phyloP scores from a whole-genome alignment of 371 early-diverging fungal genomes.

The Saksenaea oblongispora region DNA sequence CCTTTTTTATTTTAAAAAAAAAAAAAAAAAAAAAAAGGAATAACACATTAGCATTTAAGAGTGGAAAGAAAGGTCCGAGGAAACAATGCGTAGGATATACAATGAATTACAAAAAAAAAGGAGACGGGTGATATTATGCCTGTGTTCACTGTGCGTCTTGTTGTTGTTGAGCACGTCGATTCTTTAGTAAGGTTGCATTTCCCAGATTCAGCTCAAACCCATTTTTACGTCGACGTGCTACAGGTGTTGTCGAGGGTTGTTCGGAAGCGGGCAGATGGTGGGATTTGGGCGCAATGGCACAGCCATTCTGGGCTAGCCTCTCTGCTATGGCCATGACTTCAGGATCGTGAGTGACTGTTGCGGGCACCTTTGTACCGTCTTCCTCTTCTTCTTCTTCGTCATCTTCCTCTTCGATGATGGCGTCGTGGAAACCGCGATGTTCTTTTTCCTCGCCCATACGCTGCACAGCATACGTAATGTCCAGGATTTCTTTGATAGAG shows the following conservation, averaged over 20 bases:
- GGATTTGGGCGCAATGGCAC: background rate
- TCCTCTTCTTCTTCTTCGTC: conserved; percentile 11
- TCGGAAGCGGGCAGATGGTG: too few relatives aligned
- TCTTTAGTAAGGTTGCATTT: conserved; percentile 50
- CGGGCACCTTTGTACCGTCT: background rate
- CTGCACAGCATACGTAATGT: conserved; percentile 54
- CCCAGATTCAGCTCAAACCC: conserved; percentile 46
- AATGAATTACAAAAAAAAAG: background rate
- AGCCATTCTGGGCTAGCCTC: conserved; percentile 1
- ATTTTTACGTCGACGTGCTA: conserved; percentile 12
- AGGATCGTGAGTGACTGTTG: background rate
- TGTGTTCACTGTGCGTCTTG: background rate
- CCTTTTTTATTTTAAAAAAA: too few relatives aligned
- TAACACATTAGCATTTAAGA: background rate
- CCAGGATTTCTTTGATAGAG: conserved; percentile 52
- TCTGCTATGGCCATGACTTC: conserved; percentile 1
- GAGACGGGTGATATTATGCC: background rate
- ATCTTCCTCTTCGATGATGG: conserved; percentile 11
- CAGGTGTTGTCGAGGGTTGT: background rate
- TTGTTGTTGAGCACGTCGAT: conserved; percentile 26
- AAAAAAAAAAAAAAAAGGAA: too few relatives aligned
- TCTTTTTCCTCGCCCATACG: conserved; percentile 55
- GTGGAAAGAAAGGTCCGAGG: background rate
- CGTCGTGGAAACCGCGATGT: conserved; percentile 19
- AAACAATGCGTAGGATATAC: background rate